Base-by-base conservation (phyloP, 2,329 filamentous ascomycete species). In the Pseudogymnoascus sp. region DNA sequence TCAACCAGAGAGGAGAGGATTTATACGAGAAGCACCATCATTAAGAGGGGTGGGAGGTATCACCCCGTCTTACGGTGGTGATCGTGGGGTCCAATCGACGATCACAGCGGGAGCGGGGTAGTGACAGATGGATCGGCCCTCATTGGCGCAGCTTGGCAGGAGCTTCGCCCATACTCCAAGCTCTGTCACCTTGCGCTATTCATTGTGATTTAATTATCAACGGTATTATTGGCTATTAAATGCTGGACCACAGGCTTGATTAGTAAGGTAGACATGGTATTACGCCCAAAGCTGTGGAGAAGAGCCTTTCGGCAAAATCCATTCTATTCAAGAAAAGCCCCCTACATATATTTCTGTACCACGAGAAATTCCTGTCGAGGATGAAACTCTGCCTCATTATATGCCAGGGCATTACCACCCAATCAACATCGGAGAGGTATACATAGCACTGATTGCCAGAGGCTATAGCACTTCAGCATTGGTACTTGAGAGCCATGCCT, bases 381-480 rank as follows among this genome's bases (percentile, higher is more conserved):
- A 35, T 13, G 33, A 37, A n/a, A 37, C 10, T 33, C 31, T 33
- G 10, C 31, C 6, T 38, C 15, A 38, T 6, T 38, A 3, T 17
- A n/a, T n/a, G 17, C 15, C 37, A 1, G n/a, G 3, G 37, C 37
- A 61, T 6, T 68, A 65, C 40, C 66, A 66, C 59, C 66, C 65
- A 7, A 59, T 64, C 29, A 23, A 35, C 61, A 65, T 67, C 15
- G 3, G 6, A 26, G 23, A 26, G 23, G 23, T 26, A 26, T 26
- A 26, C 23, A 26, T 26, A 5, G 64, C 65, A 7, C 64, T 64
- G 7, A 64, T 78, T 6, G 69, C 75, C 35, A 65, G 65, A 0
- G 63, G 75, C 23, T 70, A 74, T 19, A 72, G 76, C 60, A 63
- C 70, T 0, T 77, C 77, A 63, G 38, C n/a, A n/a, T 26, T 5